Percentiles rank a stretch among this genome's conserved stretches.
These are phyloP conservation scores for Chaetomium strumarium DNA, from an alignment of 2,329 filamentous ascomycete species.

Conservation along the genomic window DNA sequence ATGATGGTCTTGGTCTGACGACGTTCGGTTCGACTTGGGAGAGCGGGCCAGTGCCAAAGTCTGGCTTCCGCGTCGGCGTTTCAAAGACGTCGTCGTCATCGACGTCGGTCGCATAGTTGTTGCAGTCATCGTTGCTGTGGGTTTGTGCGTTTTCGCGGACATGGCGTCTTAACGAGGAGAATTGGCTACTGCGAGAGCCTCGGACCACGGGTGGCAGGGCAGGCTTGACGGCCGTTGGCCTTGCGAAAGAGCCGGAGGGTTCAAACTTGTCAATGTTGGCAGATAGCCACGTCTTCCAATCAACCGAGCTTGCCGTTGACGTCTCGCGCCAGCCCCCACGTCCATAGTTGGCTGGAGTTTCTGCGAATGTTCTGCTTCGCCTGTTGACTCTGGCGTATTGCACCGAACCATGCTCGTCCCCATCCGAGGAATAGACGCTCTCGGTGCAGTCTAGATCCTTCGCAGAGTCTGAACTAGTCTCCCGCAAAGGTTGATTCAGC, in stretches of 20 bases:
- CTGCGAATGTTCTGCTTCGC: not conserved
- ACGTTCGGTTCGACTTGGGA: not conserved
- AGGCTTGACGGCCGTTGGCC: constrained; percentile 25
- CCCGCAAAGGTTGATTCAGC: not conserved
- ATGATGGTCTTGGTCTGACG: not conserved
- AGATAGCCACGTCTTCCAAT: constrained; percentile 38
- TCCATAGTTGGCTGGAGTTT: constrained; percentile 27
- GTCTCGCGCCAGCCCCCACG: constrained; percentile 31
- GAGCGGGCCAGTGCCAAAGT: not conserved
- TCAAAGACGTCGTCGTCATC: constrained; percentile 8
- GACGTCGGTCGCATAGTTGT: constrained; percentile 13
- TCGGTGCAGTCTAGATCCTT: constrained; percentile 38
- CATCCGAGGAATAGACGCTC: constrained; percentile 44
- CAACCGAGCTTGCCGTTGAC: constrained; percentile 41
- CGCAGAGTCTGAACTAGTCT: constrained; percentile 34
- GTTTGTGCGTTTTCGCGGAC: constrained; percentile 36
- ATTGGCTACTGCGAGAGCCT: constrained; percentile 11
- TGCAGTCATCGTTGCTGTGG: constrained; percentile 27
- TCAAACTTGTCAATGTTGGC: constrained; percentile 35
- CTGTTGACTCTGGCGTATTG: not conserved
- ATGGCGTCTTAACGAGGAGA: constrained; percentile 24
- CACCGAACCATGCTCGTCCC: not conserved
- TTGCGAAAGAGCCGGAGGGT: constrained; percentile 15
- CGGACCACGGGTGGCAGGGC: constrained; percentile 24
- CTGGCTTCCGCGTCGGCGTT: not conserved